phyloP scores from a whole-genome alignment of 2,329 filamentous ascomycete species.

The Camptophora hylomeconis region DNA sequence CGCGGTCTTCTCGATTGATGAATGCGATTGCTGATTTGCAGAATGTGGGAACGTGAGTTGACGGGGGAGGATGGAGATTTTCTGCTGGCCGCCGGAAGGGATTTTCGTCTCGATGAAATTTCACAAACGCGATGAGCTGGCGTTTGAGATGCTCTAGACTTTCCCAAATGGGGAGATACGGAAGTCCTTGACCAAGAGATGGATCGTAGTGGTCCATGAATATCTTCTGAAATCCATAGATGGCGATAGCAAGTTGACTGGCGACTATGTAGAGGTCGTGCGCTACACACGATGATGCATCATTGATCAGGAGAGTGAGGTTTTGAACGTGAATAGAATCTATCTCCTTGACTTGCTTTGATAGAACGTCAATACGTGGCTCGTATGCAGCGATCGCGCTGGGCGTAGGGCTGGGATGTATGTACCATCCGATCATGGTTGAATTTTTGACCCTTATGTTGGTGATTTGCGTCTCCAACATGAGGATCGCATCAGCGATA shows the following conservation, averaged over 20 bases:
- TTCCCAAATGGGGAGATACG: constrained; percentile 12
- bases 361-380: constrained; percentile 17
- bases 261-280: constrained; percentile 11
- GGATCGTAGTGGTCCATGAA: constrained; percentile 17
- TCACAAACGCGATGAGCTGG: constrained; percentile 10
- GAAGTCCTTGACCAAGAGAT: constrained; percentile 11
- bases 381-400: constrained; percentile 14
- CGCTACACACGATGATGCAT: constrained; percentile 10
- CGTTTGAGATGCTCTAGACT: constrained; percentile 11
- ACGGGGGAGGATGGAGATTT: constrained; percentile 6
- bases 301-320: constrained; percentile 13
- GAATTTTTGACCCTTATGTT: constrained; percentile 6
- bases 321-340: constrained; percentile 9
- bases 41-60: constrained; percentile 12
- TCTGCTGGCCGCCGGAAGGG: constrained; percentile 10
- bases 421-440: constrained; percentile 17
- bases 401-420: constrained; percentile 13
- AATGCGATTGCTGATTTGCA: constrained; percentile 16
- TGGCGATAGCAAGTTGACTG: constrained; percentile 13
- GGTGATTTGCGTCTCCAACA: not conserved
- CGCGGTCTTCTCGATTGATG: constrained; percentile 14
- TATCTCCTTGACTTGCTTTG: constrained; percentile 8
- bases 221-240: constrained; percentile 13
- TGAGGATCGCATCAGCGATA: not conserved
- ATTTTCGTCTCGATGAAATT: constrained; percentile 5